Base-by-base conservation (phyloP, 257 asterid genomes). In the Capsicum rhomboideum region DNA sequence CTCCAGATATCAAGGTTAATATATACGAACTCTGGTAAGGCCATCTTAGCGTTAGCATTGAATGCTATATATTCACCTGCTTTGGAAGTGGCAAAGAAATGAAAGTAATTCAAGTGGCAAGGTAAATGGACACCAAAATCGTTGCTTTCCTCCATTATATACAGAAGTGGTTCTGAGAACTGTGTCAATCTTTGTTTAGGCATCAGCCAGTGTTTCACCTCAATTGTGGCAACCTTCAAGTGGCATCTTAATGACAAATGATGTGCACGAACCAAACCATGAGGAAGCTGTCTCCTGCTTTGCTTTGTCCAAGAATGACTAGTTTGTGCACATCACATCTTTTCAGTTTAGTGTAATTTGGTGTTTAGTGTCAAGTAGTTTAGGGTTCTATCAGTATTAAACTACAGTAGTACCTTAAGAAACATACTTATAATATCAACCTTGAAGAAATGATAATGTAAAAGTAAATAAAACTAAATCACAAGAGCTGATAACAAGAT, bases 61-160 rank as follows among this genome's bases (percentile, higher is more conserved):
- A 96, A 96, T 82, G 99, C 98, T 84, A 87, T n/a, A n/a, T n/a
- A n/a, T 90, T 89, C 99, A 96, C 88, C 83, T 91, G 83, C 96
- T 96, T 50, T 96, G 99, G 99, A 96, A 96, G 87, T 94, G 99
- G 99, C 96, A 89, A 85, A 90, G 94, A 85, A 92, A 85, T 87
- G 98, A 96, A n/a, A 94, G 95, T 55, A 94, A 94, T 90, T 88
- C 93, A 75, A 90, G 89, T 85, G 98, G 93, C 87, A 96, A 94
- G 97, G 99, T 94, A 86, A 78, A 55, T 80, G 28, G 53, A 13
- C 21, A 18, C 50, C 20, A 26, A 81, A 84, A 12, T 54, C 10
- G 17, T n/a, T 17, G 9, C 21, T 67, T 82, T 67, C 54, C 66
- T 31, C 63, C 74, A 46, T 82, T 50, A 26, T 50, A 42, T 77